Conservation (phyloP, 495 filamentous ascomycete genomes). For the Daldinia bambusicola region DNA sequence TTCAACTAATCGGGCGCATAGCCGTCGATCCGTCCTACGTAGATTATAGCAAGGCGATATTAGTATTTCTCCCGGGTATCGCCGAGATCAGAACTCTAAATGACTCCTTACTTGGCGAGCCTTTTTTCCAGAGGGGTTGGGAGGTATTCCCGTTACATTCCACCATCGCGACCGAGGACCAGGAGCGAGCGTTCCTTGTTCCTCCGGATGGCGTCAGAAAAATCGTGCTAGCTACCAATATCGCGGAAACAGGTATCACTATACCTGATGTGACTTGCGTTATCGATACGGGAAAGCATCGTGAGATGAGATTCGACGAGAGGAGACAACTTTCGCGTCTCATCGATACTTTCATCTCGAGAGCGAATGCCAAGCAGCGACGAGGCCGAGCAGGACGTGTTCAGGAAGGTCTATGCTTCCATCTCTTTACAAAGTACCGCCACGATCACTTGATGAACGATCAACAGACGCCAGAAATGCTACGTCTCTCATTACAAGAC, state of each 20-base stretch:
- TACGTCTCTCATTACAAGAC: slow-evolving; percentile 92
- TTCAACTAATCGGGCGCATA: slow-evolving; percentile 76
- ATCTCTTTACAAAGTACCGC: slow-evolving; percentile 88
- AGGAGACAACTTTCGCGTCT: slow-evolving; percentile 87
- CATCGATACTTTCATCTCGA: slow-evolving; percentile 91
- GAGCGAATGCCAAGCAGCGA: slow-evolving; percentile 92
- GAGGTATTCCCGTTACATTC: slow-evolving; percentile 89
- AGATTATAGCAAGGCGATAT: slow-evolving; percentile 84
- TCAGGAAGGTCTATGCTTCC: slow-evolving; percentile 92
- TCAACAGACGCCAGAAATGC: slow-evolving; percentile 95
- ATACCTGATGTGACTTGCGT: slow-evolving; percentile 97
- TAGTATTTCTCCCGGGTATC: slow-evolving; percentile 95
- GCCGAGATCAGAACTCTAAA: slow-evolving; percentile 90
- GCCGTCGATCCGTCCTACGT: slow-evolving; percentile 70
- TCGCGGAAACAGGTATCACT: slow-evolving; percentile 96
- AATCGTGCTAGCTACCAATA: slow-evolving; percentile 95
- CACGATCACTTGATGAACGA: slow-evolving; percentile 83
- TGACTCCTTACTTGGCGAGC: slow-evolving; percentile 78
- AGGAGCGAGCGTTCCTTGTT: slow-evolving; percentile 87
- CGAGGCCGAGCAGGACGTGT: slow-evolving; percentile 96
- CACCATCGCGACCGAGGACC: slow-evolving; percentile 93
- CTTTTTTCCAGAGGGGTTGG: slow-evolving; percentile 75
- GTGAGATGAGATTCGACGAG: slow-evolving; percentile 96
- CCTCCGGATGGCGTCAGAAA: slow-evolving; percentile 85
- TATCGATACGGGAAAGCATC: slow-evolving; percentile 93